Evolutionary conservation across 169 alveolate genomes (phyloP).

Genomic region (Cryptosporidium parvum): DNA sequence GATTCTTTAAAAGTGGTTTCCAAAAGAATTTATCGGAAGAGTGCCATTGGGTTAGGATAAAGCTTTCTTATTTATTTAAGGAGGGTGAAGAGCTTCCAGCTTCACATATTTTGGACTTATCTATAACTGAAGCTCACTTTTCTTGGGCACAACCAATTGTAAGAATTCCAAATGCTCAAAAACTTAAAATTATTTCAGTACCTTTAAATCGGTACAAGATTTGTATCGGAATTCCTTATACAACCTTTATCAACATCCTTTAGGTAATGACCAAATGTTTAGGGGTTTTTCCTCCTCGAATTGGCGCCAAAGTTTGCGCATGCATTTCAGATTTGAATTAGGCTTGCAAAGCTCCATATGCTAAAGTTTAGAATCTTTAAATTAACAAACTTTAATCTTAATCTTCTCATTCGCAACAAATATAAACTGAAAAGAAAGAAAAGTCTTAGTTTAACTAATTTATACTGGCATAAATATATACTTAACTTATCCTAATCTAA

Average conservation of each 20-base stretch:
- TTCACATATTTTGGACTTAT: conserved; percentile 8
- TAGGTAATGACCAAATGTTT: background rate
- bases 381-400: no score
- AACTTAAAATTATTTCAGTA: conserved; percentile 13
- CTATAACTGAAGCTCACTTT: conserved; percentile 4
- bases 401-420: no score
- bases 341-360: no score
- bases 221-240: conserved; percentile 40
- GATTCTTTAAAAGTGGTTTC: conserved; percentile 10
- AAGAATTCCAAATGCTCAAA: conserved; percentile 5
- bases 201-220: conserved; percentile 17
- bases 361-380: background rate
- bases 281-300: background rate
- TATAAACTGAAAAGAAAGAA: no score
- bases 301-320: background rate
- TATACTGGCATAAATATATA: no score
- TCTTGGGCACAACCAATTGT: conserved; percentile 59
- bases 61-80: conserved; percentile 4
- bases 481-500: background rate
- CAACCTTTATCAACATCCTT: background rate
- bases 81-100: conserved; percentile 6
- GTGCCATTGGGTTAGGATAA: conserved; percentile 27
- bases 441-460: no score
- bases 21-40: background rate
- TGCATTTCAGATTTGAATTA: background rate